These are phyloP conservation scores for Pseudoneurospora amorphoporcata DNA, from an alignment of 495 filamentous ascomycete species.

Conservation along the genomic window DNA sequence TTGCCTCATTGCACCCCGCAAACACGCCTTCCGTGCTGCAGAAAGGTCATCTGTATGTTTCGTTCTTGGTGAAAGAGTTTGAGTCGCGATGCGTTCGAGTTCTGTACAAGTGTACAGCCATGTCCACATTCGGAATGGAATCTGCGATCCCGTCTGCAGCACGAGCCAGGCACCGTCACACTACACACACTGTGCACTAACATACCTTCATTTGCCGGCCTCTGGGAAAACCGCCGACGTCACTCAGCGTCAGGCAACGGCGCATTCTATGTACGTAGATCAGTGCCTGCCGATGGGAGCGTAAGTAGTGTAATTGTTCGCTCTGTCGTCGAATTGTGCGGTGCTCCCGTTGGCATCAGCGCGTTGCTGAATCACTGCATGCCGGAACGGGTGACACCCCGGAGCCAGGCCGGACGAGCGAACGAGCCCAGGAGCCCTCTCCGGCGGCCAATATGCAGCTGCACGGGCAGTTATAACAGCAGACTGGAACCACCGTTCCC, in stretches of 20 bases:
- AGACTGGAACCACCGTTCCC: not conserved
- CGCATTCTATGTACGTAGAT: not conserved
- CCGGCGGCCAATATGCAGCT: not conserved
- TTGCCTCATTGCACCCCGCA: not conserved
- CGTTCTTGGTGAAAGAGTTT: not conserved
- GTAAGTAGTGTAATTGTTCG: not conserved
- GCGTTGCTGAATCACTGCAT: not conserved
- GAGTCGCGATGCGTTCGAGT: not conserved
- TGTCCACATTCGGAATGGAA: not conserved
- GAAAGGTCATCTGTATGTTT: not conserved
- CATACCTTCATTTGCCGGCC: not conserved
- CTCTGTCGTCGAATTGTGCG: not conserved
- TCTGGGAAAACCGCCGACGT: not conserved
- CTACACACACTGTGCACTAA: not conserved
- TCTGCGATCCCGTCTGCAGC: not conserved
- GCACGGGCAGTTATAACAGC: not conserved
- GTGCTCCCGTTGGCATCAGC: not conserved
- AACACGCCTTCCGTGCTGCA: not conserved
- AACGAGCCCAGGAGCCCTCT: not conserved
- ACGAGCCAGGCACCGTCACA: not conserved
- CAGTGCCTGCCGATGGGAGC: not conserved
- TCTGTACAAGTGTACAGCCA: not conserved
- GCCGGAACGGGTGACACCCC: not conserved
- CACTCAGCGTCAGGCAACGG: not conserved
- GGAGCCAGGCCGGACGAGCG: not conserved